Evolutionary conservation across 2,329 filamentous ascomycete species (phyloP).

Genomic region (Nemania bipapillata): DNA sequence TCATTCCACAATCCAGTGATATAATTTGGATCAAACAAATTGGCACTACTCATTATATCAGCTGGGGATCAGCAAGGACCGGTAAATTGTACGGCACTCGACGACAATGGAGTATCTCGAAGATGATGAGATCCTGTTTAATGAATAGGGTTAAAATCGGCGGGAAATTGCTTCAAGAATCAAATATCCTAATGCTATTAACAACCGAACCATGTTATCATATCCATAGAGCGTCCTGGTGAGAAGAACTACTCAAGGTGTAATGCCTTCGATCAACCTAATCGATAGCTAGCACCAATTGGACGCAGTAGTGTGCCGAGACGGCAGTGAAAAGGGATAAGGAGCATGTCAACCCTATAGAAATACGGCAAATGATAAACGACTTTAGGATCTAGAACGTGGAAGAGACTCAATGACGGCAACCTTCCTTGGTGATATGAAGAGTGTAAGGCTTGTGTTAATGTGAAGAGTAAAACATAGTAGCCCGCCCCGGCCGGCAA

Average conservation of each 20-base stretch:
- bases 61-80: slow-evolving; percentile 4
- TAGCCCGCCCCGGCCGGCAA: neutral
- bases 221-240: neutral
- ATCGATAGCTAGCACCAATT: slow-evolving; percentile 3
- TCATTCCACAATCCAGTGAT: slow-evolving; percentile 6
- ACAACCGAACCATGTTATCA: neutral
- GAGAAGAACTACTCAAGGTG: slow-evolving; percentile 15
- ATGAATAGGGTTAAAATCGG: neutral
- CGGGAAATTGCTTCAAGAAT: neutral
- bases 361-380: neutral
- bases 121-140: neutral
- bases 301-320: neutral
- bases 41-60: neutral
- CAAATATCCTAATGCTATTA: neutral
- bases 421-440: neutral
- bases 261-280: neutral
- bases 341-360: neutral
- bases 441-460: neutral
- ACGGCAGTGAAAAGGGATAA: neutral
- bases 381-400: neutral
- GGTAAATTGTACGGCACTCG: slow-evolving; percentile 23
- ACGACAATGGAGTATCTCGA: neutral
- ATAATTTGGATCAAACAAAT: slow-evolving; percentile 5
- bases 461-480: neutral
- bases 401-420: neutral